Base-by-base conservation (phyloP, 805 yeast species). In the Dipodascopsis tothii region DNA sequence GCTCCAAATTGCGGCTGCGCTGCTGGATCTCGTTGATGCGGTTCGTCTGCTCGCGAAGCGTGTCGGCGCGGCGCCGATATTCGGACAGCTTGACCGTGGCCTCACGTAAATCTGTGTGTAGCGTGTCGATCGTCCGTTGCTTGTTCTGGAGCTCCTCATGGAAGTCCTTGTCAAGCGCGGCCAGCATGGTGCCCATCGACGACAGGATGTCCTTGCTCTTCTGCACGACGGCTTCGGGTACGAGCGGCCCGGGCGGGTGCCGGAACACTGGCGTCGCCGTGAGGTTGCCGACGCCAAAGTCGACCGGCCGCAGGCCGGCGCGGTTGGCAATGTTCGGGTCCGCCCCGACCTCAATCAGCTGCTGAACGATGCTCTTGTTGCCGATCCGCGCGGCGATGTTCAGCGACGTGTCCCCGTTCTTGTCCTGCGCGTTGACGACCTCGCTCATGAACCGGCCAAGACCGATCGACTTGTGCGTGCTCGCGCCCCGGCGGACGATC, bases 301-400 rank as follows among this genome's bases (percentile, higher is more conserved):
- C 97, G 11, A 72, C 65, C 3, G 97, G 95, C 48, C 83, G 77
- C 27, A 90, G 72, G 0, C 96, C 96, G 3, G 90, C 82, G 40
- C 84, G 81, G 60, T 92, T 92, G 3, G 85, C 76, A 38, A 85
- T 72, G 27, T 71, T 71, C 3, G 84, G 77, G 59, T 88, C 84
- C 1, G 96, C 96, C 30, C 96, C 96, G 44, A 84, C 82, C 50
- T 84, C 88, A 40, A 92, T 63, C 39, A 92, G 70, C 50, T 82
- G 84, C 50, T 83, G 85, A 6, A 83, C 88, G 44, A 92, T 74
- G 36, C 82, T 78, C 37, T 78, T 76, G 60, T 84, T 83, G 5
- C 94, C 94, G 21, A 92, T 76, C 55, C 94, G 75, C 0, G 96
- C 92, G 0, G 94, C 94, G 44, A 92, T 84, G 59, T 88, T 94